Conservation (phyloP, 768 basidiomycete species). For the Termitomyces sp. region DNA sequence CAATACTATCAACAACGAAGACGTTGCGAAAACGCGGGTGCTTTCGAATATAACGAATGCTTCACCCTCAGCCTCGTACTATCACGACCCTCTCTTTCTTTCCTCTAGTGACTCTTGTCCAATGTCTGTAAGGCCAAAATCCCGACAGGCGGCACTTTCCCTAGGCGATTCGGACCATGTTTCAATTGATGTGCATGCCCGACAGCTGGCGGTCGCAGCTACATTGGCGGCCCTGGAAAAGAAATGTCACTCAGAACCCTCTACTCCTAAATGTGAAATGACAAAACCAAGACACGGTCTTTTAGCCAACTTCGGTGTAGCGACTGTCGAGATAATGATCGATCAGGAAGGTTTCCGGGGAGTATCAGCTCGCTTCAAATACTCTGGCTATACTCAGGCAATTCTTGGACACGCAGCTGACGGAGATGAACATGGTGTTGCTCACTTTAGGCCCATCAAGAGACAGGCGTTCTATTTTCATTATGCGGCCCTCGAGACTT, state of each 20-base stretch:
- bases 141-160: neutral
- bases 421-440: slow-evolving; percentile 41
- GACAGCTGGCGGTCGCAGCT: slow-evolving; percentile 8
- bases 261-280: slow-evolving; percentile 4
- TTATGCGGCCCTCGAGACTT: slow-evolving; percentile 60
- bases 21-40: neutral
- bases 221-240: slow-evolving; percentile 11
- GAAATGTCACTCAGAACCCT: slow-evolving; percentile 11
- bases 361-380: slow-evolving; percentile 54
- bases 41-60: neutral
- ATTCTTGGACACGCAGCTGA: slow-evolving; percentile 25
- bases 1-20: neutral
- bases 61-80: neutral
- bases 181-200: neutral
- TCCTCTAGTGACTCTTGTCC: slow-evolving; percentile 6
- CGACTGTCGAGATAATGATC: slow-evolving; percentile 61
- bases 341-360: slow-evolving; percentile 84
- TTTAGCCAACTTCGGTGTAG: neutral
- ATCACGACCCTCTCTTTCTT: neutral
- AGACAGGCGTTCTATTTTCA: slow-evolving; percentile 68
- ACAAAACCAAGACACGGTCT: neutral
- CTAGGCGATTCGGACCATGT: neutral
- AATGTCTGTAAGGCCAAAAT: neutral
- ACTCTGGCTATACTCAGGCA: slow-evolving; percentile 41
- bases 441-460: slow-evolving; percentile 60